phyloP scores from a whole-genome alignment of 208 protist genomes.

The Acanthamoeba sp. region DNA sequence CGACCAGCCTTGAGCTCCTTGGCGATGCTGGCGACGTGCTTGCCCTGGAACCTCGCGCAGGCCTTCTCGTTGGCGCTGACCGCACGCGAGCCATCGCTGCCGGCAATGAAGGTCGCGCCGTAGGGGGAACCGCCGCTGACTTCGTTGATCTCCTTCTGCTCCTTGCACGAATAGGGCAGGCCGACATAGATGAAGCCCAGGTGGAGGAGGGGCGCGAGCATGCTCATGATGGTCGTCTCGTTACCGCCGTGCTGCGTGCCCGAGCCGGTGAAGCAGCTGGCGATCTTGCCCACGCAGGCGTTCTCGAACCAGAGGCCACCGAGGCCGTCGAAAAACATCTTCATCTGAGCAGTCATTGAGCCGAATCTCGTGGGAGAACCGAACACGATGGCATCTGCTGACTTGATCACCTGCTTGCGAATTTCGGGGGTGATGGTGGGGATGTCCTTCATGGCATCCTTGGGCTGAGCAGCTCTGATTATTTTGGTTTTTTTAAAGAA shows the following conservation, averaged over 20 bases:
- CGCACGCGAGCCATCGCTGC: conserved; percentile 80
- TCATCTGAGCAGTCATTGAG: conserved; percentile 80
- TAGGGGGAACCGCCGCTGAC: conserved; percentile 83
- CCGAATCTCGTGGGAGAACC: conserved; percentile 86
- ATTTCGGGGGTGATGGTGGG: conserved; percentile 59
- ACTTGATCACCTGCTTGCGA: conserved; percentile 72
- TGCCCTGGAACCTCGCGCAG: conserved; percentile 67
- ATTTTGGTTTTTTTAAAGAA: neutral
- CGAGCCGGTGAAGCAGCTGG: conserved; percentile 79
- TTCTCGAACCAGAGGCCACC: conserved; percentile 81
- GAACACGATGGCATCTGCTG: conserved; percentile 83
- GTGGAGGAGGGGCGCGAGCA: conserved; percentile 79
- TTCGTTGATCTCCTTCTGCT: conserved; percentile 74
- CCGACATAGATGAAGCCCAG: conserved; percentile 83
- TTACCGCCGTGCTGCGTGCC: conserved; percentile 85
- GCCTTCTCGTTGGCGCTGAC: conserved; percentile 75
- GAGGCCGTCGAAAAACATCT: conserved; percentile 81
- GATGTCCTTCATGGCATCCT: conserved; percentile 74
- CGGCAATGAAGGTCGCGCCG: conserved; percentile 84
- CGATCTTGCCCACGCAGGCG: conserved; percentile 84
- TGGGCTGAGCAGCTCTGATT: conserved; percentile 31
- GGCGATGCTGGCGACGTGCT: conserved; percentile 69
- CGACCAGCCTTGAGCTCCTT: conserved; percentile 55
- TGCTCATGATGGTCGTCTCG: conserved; percentile 82
- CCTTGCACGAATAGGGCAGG: conserved; percentile 77